These are phyloP conservation scores for Tephrocybe sp. DNA, from an alignment of 768 basidiomycete species.

Conservation along the genomic window DNA sequence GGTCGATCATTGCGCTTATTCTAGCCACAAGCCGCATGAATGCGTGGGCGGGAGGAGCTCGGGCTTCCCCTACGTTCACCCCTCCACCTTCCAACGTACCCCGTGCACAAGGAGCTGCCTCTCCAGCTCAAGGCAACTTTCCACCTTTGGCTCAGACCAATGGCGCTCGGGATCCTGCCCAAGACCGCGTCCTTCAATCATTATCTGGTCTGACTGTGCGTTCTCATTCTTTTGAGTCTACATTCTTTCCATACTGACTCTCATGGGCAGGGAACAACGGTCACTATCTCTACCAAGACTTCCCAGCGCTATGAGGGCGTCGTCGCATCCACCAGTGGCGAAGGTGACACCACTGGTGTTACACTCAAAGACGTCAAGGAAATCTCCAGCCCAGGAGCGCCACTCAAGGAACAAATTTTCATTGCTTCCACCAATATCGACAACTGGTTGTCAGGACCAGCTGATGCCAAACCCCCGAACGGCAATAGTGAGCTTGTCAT, in stretches of 20 bases:
- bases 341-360: constrained; percentile 71
- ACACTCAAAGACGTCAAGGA: constrained; percentile 80
- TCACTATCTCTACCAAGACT: constrained; percentile 75
- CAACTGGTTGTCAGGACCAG: constrained; percentile 70
- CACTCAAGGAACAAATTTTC: constrained; percentile 71
- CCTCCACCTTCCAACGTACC: constrained; percentile 46
- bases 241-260: constrained; percentile 1
- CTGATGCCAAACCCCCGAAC: constrained; percentile 66
- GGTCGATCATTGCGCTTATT: constrained; percentile 25
- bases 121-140: constrained; percentile 38
- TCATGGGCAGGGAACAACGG: constrained; percentile 59
- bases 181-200: constrained; percentile 62
- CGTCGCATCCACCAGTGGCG: constrained; percentile 55
- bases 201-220: constrained; percentile 73
- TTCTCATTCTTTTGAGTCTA: constrained; percentile 13
- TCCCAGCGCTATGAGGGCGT: constrained; percentile 74
- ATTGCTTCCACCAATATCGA: constrained; percentile 75
- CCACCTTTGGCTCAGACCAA: constrained; percentile 50
- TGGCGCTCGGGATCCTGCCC: constrained; percentile 48
- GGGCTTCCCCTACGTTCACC: constrained; percentile 72
- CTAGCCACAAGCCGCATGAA: constrained; percentile 34
- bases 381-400: constrained; percentile 59
- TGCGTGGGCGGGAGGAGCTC: constrained; percentile 64
- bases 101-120: constrained; percentile 32
- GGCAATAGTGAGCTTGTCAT: constrained; percentile 61